Base-by-base conservation (phyloP, 1,284 basidiomycete species). In the Acaromyces ingoldii region DNA sequence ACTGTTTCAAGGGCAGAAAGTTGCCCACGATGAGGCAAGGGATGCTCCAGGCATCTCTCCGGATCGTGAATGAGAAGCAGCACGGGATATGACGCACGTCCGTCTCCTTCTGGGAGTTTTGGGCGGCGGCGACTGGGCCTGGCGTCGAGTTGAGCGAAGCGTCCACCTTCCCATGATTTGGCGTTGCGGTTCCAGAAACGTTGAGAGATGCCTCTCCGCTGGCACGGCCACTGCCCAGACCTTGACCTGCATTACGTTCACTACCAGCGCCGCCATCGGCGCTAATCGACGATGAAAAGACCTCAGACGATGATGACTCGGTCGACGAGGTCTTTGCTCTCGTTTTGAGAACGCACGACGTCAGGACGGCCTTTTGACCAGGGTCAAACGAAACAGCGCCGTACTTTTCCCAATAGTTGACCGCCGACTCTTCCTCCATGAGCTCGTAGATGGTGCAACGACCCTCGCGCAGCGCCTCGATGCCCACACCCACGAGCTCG, bases 361-460 rank as follows among this genome's bases (percentile, higher is more conserved):
- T 97, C 39, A 95, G 82, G 24, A 97, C 89, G 1, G 91, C 91
- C 76, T 93, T 93, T 69, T 80, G 76, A 58, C 79, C 79, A 5
- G 79, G 77, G 64, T 97, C 91, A 65, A 97, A 95, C 0, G 90
- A 54, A 1, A 75, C 71, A 11, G 71, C 70, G 26, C 71, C 71
- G 44, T 70, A 74, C 52, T 72, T 72, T 42, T 93, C 90, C 89
- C 89, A 97, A 73, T 95, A 98, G 75, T 96, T 92, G 22, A 96
- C 91, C 2, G 91, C 91, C 4, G 86, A 88, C 74, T 96, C 92
- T 38, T 76, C 76, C 10, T 71, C 68, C 76, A 76, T 77, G 49
- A 97, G 82, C 76, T 98, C 93, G 77, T 97, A 97, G 51, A 99
- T 96, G 67, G 91, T 95, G 40, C 96, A 77, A 45, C 89, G 85